These are phyloP conservation scores for Cetradonia linearis DNA, from an alignment of 495 filamentous ascomycete genomes.

Conservation along the genomic window DNA sequence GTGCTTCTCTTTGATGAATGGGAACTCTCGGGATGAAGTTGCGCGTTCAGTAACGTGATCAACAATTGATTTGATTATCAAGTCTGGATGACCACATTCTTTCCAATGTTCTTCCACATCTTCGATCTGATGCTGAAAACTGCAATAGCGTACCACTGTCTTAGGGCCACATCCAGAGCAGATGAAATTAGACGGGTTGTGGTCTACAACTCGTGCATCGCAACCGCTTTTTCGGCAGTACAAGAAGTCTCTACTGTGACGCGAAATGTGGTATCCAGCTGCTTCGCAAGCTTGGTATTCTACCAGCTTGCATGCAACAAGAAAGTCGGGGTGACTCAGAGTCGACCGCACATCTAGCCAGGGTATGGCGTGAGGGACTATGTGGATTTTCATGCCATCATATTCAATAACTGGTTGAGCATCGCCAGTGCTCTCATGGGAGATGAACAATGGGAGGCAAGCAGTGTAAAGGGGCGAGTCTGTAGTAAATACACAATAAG, in stretches of 20 bases:
- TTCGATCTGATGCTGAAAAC: slow-evolving; percentile 30
- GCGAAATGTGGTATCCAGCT: slow-evolving; percentile 17
- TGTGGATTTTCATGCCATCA: slow-evolving; percentile 9
- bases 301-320: slow-evolving; percentile 10
- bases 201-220: slow-evolving; percentile 43
- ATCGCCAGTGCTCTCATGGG: slow-evolving; percentile 1
- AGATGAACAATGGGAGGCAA: slow-evolving; percentile 11
- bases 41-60: slow-evolving; percentile 17
- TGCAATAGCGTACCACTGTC: slow-evolving; percentile 35
- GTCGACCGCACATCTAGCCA: slow-evolving; percentile 17
- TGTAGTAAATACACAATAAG: neutral
- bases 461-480: neutral
- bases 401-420: slow-evolving; percentile 1
- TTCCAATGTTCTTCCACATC: slow-evolving; percentile 33
- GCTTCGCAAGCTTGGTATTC: slow-evolving; percentile 23
- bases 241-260: slow-evolving; percentile 18
- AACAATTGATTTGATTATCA: slow-evolving; percentile 6
- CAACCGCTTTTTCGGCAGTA: slow-evolving; percentile 29
- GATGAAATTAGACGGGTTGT: slow-evolving; percentile 31
- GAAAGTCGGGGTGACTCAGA: slow-evolving; percentile 19
- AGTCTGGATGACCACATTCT: slow-evolving; percentile 23
- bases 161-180: slow-evolving; percentile 40
- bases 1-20: slow-evolving; percentile 15
- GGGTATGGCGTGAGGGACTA: slow-evolving; percentile 11
- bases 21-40: slow-evolving; percentile 9